Conservation (phyloP, 306 rosid genomes). For the Boehmeria nivea region DNA sequence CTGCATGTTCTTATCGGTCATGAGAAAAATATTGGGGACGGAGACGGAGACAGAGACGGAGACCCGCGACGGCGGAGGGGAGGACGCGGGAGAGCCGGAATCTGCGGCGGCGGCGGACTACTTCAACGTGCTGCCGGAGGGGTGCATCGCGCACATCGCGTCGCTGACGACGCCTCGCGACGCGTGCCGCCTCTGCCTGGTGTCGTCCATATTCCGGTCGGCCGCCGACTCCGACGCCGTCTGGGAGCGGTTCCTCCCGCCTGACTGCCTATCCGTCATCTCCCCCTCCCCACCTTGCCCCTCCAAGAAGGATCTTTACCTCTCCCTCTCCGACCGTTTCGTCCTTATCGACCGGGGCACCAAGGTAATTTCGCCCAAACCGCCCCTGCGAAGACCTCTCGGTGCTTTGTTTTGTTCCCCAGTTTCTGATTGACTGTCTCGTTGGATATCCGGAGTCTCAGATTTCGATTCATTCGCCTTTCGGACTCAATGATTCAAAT, state of each 20-base stretch:
- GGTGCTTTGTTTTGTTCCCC: no score
- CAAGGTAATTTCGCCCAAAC: conserved; percentile 34
- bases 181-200: conserved; percentile 40
- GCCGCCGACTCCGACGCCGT: conserved; percentile 73
- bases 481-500: no score
- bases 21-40: neutral
- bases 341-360: conserved; percentile 51
- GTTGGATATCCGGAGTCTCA: no score
- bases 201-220: conserved; percentile 55
- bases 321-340: conserved; percentile 42
- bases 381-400: no score
- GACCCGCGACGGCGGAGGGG: conserved; percentile 2
- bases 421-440: no score
- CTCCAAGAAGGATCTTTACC: conserved; percentile 55
- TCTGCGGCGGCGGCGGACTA: neutral
- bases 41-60: neutral
- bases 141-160: conserved; percentile 53
- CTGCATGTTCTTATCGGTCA: no score
- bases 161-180: conserved; percentile 66
- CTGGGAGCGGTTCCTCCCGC: conserved; percentile 67
- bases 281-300: conserved; percentile 15
- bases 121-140: conserved; percentile 52
- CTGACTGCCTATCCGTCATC: conserved; percentile 25
- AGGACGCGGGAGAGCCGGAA: neutral
- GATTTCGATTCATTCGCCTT: no score